phyloP scores from a whole-genome alignment of 2,329 filamentous ascomycete species.

The Neurospora sp. region DNA sequence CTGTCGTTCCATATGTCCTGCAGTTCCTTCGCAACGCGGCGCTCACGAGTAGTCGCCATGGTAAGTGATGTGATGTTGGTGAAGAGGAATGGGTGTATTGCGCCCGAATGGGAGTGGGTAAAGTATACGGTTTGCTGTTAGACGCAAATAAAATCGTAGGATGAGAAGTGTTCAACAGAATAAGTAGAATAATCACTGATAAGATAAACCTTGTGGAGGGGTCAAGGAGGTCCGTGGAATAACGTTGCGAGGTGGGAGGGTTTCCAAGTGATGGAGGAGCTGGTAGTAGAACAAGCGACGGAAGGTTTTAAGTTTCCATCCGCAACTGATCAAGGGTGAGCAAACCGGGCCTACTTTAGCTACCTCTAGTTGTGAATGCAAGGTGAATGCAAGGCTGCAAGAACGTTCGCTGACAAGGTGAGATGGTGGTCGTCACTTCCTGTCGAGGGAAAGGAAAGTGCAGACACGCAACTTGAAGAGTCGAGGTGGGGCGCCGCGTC shows the following conservation, averaged over 20 bases:
- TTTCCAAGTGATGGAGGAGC: neutral
- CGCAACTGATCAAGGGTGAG: neutral
- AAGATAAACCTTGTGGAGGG: neutral
- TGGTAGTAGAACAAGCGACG: neutral
- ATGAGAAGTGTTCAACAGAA: neutral
- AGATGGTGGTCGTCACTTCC: neutral
- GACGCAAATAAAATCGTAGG: neutral
- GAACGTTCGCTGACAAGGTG: neutral
- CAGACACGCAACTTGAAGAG: neutral
- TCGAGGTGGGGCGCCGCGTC: neutral
- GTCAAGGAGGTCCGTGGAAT: neutral
- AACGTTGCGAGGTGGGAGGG: neutral
- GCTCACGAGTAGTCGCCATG: slow-evolving; percentile 43
- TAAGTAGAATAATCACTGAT: neutral
- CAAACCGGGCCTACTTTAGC: neutral
- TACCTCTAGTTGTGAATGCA: neutral
- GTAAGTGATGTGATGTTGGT: slow-evolving; percentile 2
- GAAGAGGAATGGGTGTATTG: neutral
- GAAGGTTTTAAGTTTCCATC: neutral
- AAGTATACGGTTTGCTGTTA: neutral
- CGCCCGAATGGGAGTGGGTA: neutral
- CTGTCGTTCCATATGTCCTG: slow-evolving; percentile 63
- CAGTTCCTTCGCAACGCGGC: slow-evolving; percentile 66
- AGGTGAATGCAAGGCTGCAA: neutral
- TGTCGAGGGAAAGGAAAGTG: neutral